Conservation (phyloP, 2,329 filamentous ascomycete species). For the Metarhizium sp. region DNA sequence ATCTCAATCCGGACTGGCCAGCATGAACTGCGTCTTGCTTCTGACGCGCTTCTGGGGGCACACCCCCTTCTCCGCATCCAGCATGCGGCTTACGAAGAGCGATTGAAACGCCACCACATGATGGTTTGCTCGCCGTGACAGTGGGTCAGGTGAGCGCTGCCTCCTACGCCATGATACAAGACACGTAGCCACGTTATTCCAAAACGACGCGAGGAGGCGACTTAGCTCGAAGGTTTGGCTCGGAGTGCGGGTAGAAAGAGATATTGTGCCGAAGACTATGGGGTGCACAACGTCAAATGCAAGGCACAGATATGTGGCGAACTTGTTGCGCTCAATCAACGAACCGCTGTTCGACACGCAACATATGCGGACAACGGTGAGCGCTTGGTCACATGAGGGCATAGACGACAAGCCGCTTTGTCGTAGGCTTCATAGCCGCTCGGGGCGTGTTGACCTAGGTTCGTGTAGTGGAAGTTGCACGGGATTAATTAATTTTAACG, state of each 20-base stretch:
- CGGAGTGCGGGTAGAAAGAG: neutral
- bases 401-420: too few relatives aligned
- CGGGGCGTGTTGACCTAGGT: neutral
- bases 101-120: constrained; percentile 18
- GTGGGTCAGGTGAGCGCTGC: constrained; percentile 19
- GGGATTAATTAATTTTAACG: too few relatives aligned
- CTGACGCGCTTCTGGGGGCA: neutral
- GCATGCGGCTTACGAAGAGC: neutral
- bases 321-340: neutral
- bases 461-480: too few relatives aligned
- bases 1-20: neutral
- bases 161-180: constrained; percentile 15
- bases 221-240: neutral
- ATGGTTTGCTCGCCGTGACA: constrained; percentile 15
- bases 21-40: neutral
- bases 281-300: neutral
- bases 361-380: neutral
- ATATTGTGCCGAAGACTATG: neutral
- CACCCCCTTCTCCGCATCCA: neutral
- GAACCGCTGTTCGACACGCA: neutral
- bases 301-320: neutral
- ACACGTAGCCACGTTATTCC: neutral
- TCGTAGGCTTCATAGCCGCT: too few relatives aligned
- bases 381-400: too few relatives aligned
- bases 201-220: neutral